Evolutionary conservation across 1,139 yeast genomes (phyloP).

Genomic region (Pichia terricola): DNA sequence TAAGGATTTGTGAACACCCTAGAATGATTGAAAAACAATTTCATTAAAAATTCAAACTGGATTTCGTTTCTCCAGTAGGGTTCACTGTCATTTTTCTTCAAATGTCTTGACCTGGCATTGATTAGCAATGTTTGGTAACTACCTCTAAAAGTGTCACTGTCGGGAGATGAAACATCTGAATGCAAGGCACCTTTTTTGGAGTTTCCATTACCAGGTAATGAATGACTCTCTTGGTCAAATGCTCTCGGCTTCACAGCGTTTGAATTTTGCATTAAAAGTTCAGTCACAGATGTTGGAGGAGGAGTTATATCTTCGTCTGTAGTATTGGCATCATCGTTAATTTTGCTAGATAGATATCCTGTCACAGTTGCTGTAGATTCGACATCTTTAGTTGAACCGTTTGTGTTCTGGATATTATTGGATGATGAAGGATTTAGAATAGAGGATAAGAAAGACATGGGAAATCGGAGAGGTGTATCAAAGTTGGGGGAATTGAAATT

Average conservation of each 20-base stretch:
- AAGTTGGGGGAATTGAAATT: no score
- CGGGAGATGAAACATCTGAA: not conserved
- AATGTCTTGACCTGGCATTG: slow-evolving; percentile 45
- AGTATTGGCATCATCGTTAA: no score
- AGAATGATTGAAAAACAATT: slow-evolving; percentile 53
- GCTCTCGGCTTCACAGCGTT: not conserved
- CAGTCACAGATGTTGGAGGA: slow-evolving; percentile 9
- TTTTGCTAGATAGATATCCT: no score
- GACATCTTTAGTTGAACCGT: no score
- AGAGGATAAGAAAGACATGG: slow-evolving; percentile 10
- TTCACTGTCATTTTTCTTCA: slow-evolving; percentile 87
- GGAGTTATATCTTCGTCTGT: no score
- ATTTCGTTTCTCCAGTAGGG: slow-evolving; percentile 86
- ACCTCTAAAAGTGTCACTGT: not conserved
- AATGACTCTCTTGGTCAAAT: not conserved
- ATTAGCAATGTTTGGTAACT: slow-evolving; percentile 20
- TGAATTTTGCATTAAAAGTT: slow-evolving; percentile 5
- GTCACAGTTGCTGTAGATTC: no score
- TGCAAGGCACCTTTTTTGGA: not conserved
- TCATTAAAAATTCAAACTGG: slow-evolving; percentile 68
- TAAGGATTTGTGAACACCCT: slow-evolving; percentile 62
- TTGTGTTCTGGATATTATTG: no score
- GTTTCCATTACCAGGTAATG: not conserved
- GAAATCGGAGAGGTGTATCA: no score
- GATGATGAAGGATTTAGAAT: slow-evolving; percentile 3